A percentile compares a stretch with the other conserved stretches of the same genome.
Conservation (phyloP, 257 asterid genomes). For the Rehmannia glutinosa region DNA sequence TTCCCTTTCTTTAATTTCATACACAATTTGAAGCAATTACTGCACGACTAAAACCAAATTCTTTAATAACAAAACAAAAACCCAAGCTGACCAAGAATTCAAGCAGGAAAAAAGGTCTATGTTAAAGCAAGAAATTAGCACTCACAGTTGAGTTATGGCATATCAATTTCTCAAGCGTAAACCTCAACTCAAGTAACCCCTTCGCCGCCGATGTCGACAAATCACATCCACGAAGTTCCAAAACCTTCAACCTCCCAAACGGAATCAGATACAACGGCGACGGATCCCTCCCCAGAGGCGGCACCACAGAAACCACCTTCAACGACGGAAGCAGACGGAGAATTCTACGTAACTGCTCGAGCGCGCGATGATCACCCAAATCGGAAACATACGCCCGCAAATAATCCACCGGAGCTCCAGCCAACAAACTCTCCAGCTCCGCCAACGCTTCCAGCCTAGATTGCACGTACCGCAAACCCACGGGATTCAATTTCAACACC, state of each 20-base stretch:
- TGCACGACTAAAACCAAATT: neutral
- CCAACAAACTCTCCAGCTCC: conserved; percentile 77
- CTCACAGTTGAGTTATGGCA: conserved; percentile 93
- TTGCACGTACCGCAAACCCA: conserved; percentile 82
- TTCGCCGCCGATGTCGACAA: conserved; percentile 77
- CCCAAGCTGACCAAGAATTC: conserved; percentile 7
- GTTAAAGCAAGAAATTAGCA: neutral
- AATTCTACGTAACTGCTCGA: conserved; percentile 85
- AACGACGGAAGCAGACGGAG: conserved; percentile 68
- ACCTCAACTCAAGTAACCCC: conserved; percentile 81
- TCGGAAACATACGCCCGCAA: conserved; percentile 94
- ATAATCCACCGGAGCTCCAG: conserved; percentile 97
- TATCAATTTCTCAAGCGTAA: conserved; percentile 86
- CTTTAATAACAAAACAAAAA: conserved; percentile 1
- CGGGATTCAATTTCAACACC: conserved; percentile 81
- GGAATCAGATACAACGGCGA: conserved; percentile 72
- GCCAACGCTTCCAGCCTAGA: conserved; percentile 79
- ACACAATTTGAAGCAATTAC: neutral
- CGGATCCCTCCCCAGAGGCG: conserved; percentile 77
- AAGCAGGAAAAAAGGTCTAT: neutral
- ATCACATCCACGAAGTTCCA: conserved; percentile 95
- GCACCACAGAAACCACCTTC: conserved; percentile 76
- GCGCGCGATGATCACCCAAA: conserved; percentile 96
- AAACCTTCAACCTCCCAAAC: conserved; percentile 65
- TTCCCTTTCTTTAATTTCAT: neutral